Conservation (phyloP, 257 asterid genomes). For the Sherardia arvensis region DNA sequence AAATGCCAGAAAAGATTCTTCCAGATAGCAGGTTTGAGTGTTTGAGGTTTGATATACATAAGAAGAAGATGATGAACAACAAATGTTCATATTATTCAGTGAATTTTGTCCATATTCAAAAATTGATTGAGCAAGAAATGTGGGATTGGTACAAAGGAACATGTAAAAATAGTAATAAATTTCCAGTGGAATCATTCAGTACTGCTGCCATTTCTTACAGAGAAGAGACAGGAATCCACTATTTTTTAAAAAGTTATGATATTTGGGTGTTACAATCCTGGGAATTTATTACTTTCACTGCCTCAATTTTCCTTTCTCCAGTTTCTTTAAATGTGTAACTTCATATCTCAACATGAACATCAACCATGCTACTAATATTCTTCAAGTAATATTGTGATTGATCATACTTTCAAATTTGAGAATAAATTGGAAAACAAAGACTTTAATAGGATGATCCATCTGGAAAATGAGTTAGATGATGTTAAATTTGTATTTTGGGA, state of each 20-base stretch:
- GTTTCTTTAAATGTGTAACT: neutral
- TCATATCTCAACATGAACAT: neutral
- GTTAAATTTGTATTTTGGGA: too few species aligned
- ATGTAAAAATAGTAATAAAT: too few species aligned
- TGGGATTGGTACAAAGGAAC: neutral
- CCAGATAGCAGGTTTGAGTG: constrained; percentile 10
- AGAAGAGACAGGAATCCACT: neutral
- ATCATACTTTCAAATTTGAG: too few species aligned
- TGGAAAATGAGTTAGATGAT: too few species aligned
- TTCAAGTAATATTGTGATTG: too few species aligned
- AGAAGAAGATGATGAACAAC: too few species aligned
- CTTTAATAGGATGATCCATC: too few species aligned
- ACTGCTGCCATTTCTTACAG: neutral
- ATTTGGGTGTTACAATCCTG: neutral
- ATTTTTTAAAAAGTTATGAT: neutral
- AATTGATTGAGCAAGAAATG: neutral
- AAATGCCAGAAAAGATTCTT: constrained; percentile 14
- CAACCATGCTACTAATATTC: too few species aligned
- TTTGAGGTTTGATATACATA: too few species aligned
- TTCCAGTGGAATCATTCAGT: neutral
- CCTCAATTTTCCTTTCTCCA: neutral
- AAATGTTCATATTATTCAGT: too few species aligned
- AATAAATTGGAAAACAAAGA: too few species aligned
- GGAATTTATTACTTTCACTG: neutral
- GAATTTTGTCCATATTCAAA: neutral